Base-by-base conservation (phyloP, 768 basidiomycete genomes). In the Amanita phalloides region DNA sequence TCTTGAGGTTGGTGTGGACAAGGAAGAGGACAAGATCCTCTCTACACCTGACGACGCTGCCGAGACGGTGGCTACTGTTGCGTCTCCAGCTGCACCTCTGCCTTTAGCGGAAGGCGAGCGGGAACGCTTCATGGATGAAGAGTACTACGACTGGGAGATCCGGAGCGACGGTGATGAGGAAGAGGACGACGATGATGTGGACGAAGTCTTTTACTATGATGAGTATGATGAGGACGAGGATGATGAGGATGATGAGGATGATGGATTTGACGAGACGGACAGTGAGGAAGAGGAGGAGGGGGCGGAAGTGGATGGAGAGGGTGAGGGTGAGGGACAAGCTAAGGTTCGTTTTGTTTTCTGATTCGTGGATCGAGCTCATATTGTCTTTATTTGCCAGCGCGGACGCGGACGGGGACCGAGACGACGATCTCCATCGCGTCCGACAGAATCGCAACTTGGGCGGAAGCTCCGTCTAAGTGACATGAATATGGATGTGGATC, bases 61-160 rank as follows among this genome's bases (percentile, higher is more conserved):
- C 37, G 37, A 38, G 4, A 9, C 14, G 37, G 11, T n/a, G 8
- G 10, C 10, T 39, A 2, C n/a, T 39, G 38, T 3, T 17, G 38
- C 21, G 2, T 21, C 35, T 14, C 25, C 48, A n/a, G 14, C 30
- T 14, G 14, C 35, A 2, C 7, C 36, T 10, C 14, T 11, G 4
- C 38, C 26, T 6, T 28, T 37, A 14, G n/a, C 44, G 1, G 51
- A 47, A n/a, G 44, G 43, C 11, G 45, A 53, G 46, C 38, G 53
- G 41, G 53, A 53, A 41, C 42, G 35, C 25, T 63, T 61, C 30
- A 60, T 63, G 60, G 57, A 48, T 26, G 60, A 61, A 51, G 53
- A 56, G 53, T 60, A 56, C n/a, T 63, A 61, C 39, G 45, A 54
- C 6, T 61, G 57, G 38, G 62, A 61, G 55, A 39, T 60, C 21